Evolutionary conservation across 805 yeast genomes (phyloP), one percentile per base, ranked within the genome.

Genomic region (Saturnispora ahearnii): DNA sequence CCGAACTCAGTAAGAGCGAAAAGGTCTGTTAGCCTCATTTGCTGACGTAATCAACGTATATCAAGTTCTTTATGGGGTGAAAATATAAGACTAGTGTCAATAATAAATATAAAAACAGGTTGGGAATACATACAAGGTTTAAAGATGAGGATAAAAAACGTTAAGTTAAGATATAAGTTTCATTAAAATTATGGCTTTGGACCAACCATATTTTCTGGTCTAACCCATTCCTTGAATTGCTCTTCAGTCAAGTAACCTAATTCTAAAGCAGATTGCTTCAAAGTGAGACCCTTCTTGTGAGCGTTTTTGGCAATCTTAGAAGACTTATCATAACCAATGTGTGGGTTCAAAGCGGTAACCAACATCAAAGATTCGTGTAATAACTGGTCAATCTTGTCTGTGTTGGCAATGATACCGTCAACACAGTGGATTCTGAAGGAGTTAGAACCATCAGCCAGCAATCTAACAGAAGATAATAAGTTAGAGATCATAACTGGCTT

Each of bases 261-360:
- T 73, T 93, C 96, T 60, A 93, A 74, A 54, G 97, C 96, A 55
- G 95, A 82, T 71, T 89, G 86, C 74, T 93, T 93, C 72, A 93
- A 79, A 43, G 99, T 93, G 62, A 91, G 77, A 28, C 97, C 96
- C 77, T 93, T 89, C 76, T 90, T 85, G 81, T 93, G 98, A 45
- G 99, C 99, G 67, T 93, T 87, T 79, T 93, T 93, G 60, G 99
- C 99, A 49, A 89, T 91, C 81, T 91, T 90, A 52, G 97, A 88
- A 52, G 99, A 98, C 61, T 82, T 79, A 66, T 93, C 99, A 74
- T 93, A 93, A 63, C 99, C 99, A 62, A 93, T 93, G 82, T 91
- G 89, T 63, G 99, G 97, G 81, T 93, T 93, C 66, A 93, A 79
- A 26, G 99, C 97, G 51, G 99, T 93, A 47, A 93, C 99, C 73